phyloP scores from a whole-genome alignment of 768 basidiomycete genomes.

The Suillus brevipes region DNA sequence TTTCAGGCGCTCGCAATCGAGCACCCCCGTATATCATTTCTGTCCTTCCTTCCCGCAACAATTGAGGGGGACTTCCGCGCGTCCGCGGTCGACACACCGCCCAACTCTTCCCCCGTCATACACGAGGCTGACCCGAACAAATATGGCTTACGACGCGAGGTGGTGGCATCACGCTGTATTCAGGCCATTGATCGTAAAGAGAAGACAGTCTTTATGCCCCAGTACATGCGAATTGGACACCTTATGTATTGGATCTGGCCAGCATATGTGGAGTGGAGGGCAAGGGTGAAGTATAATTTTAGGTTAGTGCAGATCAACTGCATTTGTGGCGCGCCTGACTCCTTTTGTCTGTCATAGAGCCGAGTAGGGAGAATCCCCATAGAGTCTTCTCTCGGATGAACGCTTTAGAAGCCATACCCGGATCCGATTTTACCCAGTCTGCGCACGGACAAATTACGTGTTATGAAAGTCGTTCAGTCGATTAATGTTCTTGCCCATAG shows the following conservation, averaged over 20 bases:
- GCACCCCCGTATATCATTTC: slow-evolving; percentile 67
- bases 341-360: background rate
- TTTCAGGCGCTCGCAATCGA: slow-evolving; percentile 82
- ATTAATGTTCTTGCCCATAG: background rate
- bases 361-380: background rate
- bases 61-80: slow-evolving; percentile 80
- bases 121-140: slow-evolving; percentile 54
- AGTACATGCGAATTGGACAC: slow-evolving; percentile 46
- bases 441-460: background rate
- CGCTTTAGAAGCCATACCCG: background rate
- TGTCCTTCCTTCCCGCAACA: slow-evolving; percentile 63
- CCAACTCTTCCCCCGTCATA: slow-evolving; percentile 24
- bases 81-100: slow-evolving; percentile 66
- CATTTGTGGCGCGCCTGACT: background rate
- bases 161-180: slow-evolving; percentile 61
- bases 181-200: slow-evolving; percentile 58
- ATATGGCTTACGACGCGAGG: slow-evolving; percentile 56
- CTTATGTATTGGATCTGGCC: slow-evolving; percentile 69
- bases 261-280: slow-evolving; percentile 53
- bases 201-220: slow-evolving; percentile 60
- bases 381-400: background rate
- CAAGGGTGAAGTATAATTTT: slow-evolving; percentile 68
- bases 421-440: background rate
- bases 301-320: slow-evolving; percentile 10
- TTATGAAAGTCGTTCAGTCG: background rate